phyloP scores from a whole-genome alignment of 495 filamentous ascomycete species.

The Mycothermus thermophilus region DNA sequence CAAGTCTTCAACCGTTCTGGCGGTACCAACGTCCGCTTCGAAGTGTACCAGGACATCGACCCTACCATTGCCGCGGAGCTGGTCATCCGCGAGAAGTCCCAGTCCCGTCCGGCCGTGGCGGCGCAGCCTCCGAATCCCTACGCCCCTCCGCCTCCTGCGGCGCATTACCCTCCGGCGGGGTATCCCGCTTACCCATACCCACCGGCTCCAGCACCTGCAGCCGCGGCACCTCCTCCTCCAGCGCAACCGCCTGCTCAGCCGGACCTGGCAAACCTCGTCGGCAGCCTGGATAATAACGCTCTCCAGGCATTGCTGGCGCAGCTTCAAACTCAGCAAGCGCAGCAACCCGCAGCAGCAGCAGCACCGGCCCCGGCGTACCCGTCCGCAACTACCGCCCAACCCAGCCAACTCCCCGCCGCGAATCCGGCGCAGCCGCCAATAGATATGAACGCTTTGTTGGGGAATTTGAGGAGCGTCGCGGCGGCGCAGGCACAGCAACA shows the following conservation, averaged over 20 bases:
- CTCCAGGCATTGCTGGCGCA: slow-evolving; percentile 60
- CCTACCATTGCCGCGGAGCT: slow-evolving; percentile 64
- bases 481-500: slow-evolving; percentile 3
- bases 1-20: slow-evolving; percentile 73
- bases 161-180: slow-evolving; percentile 6
- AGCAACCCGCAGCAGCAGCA: neutral
- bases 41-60: slow-evolving; percentile 73
- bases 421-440: neutral
- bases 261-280: slow-evolving; percentile 43
- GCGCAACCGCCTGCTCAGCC: slow-evolving; percentile 24
- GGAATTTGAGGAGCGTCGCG: slow-evolving; percentile 8
- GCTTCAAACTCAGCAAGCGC: slow-evolving; percentile 35
- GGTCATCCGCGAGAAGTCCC: slow-evolving; percentile 54
- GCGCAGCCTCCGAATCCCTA: slow-evolving; percentile 15
- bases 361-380: slow-evolving; percentile 20
- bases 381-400: slow-evolving; percentile 17
- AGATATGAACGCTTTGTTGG: slow-evolving; percentile 19
- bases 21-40: slow-evolving; percentile 57
- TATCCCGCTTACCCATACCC: slow-evolving; percentile 19
- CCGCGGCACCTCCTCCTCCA: slow-evolving; percentile 24
- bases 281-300: slow-evolving; percentile 50
- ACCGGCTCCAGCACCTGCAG: slow-evolving; percentile 12
- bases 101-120: slow-evolving; percentile 24
- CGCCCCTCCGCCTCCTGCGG: slow-evolving; percentile 7
- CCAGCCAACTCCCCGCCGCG: neutral